Base-by-base conservation (phyloP, 2,329 filamentous ascomycete species). In the Tothia fuscella region DNA sequence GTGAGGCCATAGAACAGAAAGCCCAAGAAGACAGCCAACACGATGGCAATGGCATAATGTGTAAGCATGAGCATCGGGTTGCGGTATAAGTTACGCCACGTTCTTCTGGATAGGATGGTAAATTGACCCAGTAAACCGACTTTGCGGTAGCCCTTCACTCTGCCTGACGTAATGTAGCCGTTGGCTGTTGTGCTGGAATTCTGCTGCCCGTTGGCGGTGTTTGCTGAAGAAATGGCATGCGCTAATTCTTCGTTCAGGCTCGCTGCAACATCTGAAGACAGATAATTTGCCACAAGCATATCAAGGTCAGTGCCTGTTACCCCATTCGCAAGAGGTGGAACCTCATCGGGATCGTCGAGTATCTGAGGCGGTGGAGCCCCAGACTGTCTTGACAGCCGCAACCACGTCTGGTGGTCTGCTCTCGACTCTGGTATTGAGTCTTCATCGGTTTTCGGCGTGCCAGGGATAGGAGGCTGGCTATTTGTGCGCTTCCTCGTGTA, bases 11-110 rank as follows among this genome's bases (percentile, higher is more conserved):
- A 98, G 67, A 96, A 98, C 10, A 98, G 72, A 61, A 84, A 96
- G 3, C 91, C 91, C 2, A 89, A 88, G 44, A 98, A 82, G 4
- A 96, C 89, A 2, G 88, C 91, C 5, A 98, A 74, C 0, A 96
- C 66, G 46, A 98, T 96, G 6, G 91, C 87, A 50, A 95, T 96
- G 28, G 91, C 91, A 57, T 96, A 98, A 63, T 98, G 91, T 0
- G 88, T 95, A 44, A 98, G 74, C 91, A 98, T 98, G 46, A 98
- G 68, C 75, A 96, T 88, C 1, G 91, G 91, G 59, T 98, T 95
- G 44, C 91, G 80, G 66, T 98, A 96, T 5, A 98, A 71, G 56
- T 98, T 98, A 56, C 83, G 87, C 89, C 89, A 98, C 0, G 91
- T 98, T 34, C 91, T 78, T 53, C 79, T 74, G 0, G 89, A 93